Evolutionary conservation across 495 filamentous ascomycete species (phyloP).

Genomic region (Neurospora sublineolata): DNA sequence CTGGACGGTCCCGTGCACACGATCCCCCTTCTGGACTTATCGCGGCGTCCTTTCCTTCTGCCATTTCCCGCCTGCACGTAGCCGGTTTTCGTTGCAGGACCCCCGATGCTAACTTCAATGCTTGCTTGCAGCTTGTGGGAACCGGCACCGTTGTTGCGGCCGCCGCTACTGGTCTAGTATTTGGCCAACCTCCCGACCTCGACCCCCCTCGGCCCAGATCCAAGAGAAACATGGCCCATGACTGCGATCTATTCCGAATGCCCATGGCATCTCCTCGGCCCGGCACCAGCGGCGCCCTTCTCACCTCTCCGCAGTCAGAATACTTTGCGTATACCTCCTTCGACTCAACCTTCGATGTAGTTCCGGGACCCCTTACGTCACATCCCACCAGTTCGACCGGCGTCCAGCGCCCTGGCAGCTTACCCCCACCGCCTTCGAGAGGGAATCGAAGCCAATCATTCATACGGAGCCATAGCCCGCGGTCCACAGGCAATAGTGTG

Average conservation of each 20-base stretch:
- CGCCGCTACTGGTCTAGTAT: slow-evolving; percentile 43
- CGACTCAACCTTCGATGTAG: slow-evolving; percentile 14
- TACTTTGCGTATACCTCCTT: slow-evolving; percentile 25
- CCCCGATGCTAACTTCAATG: slow-evolving; percentile 8
- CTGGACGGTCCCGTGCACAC: not conserved
- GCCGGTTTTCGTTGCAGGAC: not conserved
- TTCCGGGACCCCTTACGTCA: slow-evolving; percentile 17
- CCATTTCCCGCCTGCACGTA: slow-evolving; percentile 3
- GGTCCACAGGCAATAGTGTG: slow-evolving; percentile 26
- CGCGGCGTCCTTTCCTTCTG: not conserved
- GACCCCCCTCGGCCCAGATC: slow-evolving; percentile 17
- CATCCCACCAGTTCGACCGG: slow-evolving; percentile 21
- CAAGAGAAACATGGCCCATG: slow-evolving; percentile 32
- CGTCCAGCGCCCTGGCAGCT: slow-evolving; percentile 11
- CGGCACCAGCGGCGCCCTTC: slow-evolving; percentile 25
- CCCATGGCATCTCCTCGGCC: slow-evolving; percentile 29
- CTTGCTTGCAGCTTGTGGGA: slow-evolving; percentile 38
- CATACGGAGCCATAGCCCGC: slow-evolving; percentile 26
- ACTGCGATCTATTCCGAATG: slow-evolving; percentile 26
- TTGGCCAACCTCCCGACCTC: slow-evolving; percentile 36
- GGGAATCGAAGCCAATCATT: slow-evolving; percentile 34
- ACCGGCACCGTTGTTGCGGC: slow-evolving; percentile 48
- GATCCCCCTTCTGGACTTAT: not conserved
- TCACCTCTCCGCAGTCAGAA: slow-evolving; percentile 20
- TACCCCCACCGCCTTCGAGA: slow-evolving; percentile 19